Conservation (phyloP, 345 rosid genomes). For the Raphanus sativus region DNA sequence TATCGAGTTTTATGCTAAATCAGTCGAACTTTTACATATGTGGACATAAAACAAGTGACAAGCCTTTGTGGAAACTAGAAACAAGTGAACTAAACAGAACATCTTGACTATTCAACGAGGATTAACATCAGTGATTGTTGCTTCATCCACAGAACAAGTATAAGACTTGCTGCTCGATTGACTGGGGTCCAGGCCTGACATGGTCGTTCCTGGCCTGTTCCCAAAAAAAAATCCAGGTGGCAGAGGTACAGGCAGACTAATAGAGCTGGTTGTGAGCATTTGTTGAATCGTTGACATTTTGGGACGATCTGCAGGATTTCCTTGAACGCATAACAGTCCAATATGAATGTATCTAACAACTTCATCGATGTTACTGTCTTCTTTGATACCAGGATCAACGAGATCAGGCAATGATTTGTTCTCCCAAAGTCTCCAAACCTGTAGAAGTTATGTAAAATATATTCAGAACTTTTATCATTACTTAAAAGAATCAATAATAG, state of each 20-base stretch:
- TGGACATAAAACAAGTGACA: background rate
- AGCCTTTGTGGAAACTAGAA: background rate
- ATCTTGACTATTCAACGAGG: conserved; percentile 24
- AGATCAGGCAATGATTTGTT: background rate
- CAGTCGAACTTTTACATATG: background rate
- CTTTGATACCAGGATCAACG: conserved; percentile 2
- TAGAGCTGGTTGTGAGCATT: conserved; percentile 26
- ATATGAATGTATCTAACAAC: conserved; percentile 29
- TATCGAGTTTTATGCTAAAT: background rate
- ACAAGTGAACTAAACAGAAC: background rate
- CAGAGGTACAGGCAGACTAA: conserved; percentile 3
- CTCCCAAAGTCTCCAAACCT: conserved; percentile 39
- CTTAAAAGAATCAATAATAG: background rate
- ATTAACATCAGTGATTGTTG: conserved; percentile 11
- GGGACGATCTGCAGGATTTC: conserved; percentile 30
- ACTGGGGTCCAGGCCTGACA: background rate
- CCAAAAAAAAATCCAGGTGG: conserved; percentile 27
- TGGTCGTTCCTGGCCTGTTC: background rate
- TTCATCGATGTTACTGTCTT: conserved; percentile 12
- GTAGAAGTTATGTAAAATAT: background rate
- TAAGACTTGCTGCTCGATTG: conserved; percentile 16
- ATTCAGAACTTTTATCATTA: background rate
- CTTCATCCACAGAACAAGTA: conserved; percentile 20
- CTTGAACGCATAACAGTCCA: conserved; percentile 39
- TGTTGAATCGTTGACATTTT: conserved; percentile 10